Evolutionary conservation across 192 early-diverging fungal species (phyloP), one percentile per base, ranked within the genome.

Genomic region (Ambispora gerdemannii): DNA sequence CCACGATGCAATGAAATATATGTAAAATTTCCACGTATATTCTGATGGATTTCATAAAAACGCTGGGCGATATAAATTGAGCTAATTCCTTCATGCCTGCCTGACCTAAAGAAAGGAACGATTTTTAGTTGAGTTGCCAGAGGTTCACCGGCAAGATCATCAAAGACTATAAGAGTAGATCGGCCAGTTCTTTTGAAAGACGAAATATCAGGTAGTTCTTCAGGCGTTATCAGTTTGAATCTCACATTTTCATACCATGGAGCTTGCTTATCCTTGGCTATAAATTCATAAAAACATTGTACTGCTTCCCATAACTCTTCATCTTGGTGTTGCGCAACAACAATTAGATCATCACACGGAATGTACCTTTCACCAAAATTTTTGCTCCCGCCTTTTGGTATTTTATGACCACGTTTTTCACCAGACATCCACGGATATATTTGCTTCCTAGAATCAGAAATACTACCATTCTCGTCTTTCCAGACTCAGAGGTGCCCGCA

Each of bases 401-500:
- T 6, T 53, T 53, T 53, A 53, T 53, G 3, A 53, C 52, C 52
- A 53, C 27, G 6, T 53, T 53, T 53, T 53, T 24, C 15, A 1
- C 20, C 52, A 55, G 52, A 55, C 52, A 55, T 55, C 52, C 52
- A 55, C 15, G 52, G 52, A 55, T 55, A 55, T 2, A 55, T 55
- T 55, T 55, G 8, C 52, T 55, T 55, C 52, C 52, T 24, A 55
- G 52, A 24, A 55, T 0, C 52, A 55, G 52, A 55, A 3, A 7
- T 55, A 55, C 52, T 55, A 55, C 52, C 15, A 55, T 55, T 0
- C 15, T 55, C 52, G 20, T 55, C 52, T 55, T 55, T 55, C 15
- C 52, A 55, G 52, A 55, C 52, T 55, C 52, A 55, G 52, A 55
- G 52, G 52, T 55, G 52, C 52, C 15, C 52, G 15, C 52, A 55